phyloP scores from a whole-genome alignment of 305 asterid genomes.

The Fraxinus platypoda region DNA sequence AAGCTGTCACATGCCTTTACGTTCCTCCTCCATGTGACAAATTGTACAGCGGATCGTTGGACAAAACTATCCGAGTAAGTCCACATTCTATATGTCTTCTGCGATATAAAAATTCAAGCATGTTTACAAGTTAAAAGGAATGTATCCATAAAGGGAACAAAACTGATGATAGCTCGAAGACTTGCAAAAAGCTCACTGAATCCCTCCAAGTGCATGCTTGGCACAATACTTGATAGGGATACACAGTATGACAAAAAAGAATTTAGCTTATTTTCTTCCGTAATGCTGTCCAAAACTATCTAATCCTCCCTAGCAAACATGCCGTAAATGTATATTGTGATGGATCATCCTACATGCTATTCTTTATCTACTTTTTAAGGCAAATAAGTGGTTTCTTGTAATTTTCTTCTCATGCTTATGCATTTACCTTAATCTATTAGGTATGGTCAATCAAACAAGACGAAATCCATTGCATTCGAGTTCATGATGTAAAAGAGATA shows the following conservation, averaged over 20 bases:
- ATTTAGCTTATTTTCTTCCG: background rate
- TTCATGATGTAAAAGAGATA: constrained; percentile 75
- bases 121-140: background rate
- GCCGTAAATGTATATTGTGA: background rate
- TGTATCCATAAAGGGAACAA: background rate
- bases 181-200: background rate
- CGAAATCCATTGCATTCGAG: constrained; percentile 70
- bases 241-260: background rate
- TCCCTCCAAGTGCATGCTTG: background rate
- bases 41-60: constrained; percentile 73
- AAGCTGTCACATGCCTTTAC: constrained; percentile 68
- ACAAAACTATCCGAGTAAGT: constrained; percentile 77
- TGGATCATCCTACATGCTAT: background rate
- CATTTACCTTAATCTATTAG: constrained; percentile 27
- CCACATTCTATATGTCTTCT: constrained; percentile 1
- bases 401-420: background rate
- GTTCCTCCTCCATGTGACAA: constrained; percentile 58
- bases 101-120: background rate
- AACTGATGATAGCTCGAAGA: background rate
- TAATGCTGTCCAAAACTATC: background rate
- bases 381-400: background rate
- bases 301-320: background rate
- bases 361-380: background rate
- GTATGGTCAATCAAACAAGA: constrained; percentile 82
- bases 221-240: background rate